A percentile compares a stretch with the other conserved stretches of the same genome.
phyloP scores from a whole-genome alignment of 1,284 basidiomycete species.

The Tilletia walkeri region DNA sequence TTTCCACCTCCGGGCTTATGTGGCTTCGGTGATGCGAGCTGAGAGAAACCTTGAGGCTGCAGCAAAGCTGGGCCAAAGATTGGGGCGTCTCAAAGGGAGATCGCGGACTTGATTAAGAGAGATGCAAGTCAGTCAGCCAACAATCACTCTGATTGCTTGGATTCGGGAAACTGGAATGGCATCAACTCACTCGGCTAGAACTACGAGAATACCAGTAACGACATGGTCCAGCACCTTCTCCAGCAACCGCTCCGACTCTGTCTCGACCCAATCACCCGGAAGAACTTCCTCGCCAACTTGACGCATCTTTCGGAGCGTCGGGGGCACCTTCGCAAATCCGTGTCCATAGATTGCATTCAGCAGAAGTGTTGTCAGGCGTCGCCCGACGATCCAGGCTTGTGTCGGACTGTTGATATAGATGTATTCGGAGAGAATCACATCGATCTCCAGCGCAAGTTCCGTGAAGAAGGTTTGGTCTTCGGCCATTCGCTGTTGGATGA shows the following conservation, averaged over 20 bases:
- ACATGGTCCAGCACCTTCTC: slow-evolving; percentile 25
- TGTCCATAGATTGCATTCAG: neutral
- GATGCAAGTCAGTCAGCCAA: neutral
- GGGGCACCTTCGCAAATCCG: slow-evolving; percentile 7
- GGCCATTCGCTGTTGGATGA: neutral
- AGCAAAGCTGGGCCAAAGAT: slow-evolving; percentile 15
- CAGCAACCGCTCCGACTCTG: slow-evolving; percentile 15
- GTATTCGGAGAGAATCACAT: slow-evolving; percentile 11
- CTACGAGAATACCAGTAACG: slow-evolving; percentile 22
- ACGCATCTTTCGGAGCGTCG: neutral
- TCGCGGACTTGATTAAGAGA: neutral
- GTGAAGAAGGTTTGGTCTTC: neutral
- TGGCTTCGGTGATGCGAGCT: neutral
- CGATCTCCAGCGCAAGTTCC: neutral
- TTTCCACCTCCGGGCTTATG: neutral
- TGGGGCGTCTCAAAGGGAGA: slow-evolving; percentile 21
- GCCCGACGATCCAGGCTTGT: neutral
- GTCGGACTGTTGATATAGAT: slow-evolving; percentile 11
- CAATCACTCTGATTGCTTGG: neutral
- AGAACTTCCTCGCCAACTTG: neutral
- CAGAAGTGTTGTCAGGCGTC: neutral
- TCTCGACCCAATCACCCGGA: slow-evolving; percentile 11
- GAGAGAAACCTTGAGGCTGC: slow-evolving; percentile 1
- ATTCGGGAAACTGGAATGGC: neutral
- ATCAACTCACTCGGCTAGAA: slow-evolving; percentile 20